Evolutionary conservation across 2,329 filamentous ascomycete genomes (phyloP), one percentile per base, ranked within the genome.

Genomic region (Xylariomycetidae sp.): DNA sequence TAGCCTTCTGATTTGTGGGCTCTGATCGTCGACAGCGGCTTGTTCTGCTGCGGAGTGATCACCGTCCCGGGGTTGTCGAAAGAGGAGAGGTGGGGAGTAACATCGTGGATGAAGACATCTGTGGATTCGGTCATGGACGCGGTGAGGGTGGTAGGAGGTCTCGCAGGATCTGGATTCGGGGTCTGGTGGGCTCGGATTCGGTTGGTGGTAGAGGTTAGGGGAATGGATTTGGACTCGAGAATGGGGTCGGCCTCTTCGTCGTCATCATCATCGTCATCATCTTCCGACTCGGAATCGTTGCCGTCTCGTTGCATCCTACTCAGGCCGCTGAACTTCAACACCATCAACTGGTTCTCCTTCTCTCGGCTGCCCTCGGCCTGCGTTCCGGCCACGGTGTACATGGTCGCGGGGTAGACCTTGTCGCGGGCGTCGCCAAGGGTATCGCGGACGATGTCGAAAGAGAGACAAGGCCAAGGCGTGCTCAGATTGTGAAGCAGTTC

Each of bases 1-100:
- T 97, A 98, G 30, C 92, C 92, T 69, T 98, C 92, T 10, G 80
- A 69, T 65, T 89, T 90, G 74, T 98, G 92, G 49, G 90, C 88
- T 49, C 85, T 79, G 49, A 98, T 80, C 3, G 88, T 96, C 46
- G 77, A 85, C 31, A 94, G 64, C 20, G 92, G 88, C 66, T 94
- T 94, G 60, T 88, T 90, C 57, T 94, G 86, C 53, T 85, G 80
- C 2, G 87, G 72, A 6, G 85, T 80, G 46, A 97, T 77, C 45
- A 80, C 70, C 26, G 81, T 84, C 39, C 92, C 90, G 2, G 92
- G 92, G 38, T 77, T 85, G 58, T 97, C 90, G 61, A 98, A 96
- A 32, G 88, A 85, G 36, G 80, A 72, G 36, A 97, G 78, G 59
- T 97, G 87, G 3, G 88, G 83, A 3, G 88, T 92, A 31, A 98